Percentiles rank a stretch among this genome's conserved stretches.
phyloP scores from a whole-genome alignment of 2,329 filamentous ascomycete genomes.

The Phaeosphaeriaceae sp. region DNA sequence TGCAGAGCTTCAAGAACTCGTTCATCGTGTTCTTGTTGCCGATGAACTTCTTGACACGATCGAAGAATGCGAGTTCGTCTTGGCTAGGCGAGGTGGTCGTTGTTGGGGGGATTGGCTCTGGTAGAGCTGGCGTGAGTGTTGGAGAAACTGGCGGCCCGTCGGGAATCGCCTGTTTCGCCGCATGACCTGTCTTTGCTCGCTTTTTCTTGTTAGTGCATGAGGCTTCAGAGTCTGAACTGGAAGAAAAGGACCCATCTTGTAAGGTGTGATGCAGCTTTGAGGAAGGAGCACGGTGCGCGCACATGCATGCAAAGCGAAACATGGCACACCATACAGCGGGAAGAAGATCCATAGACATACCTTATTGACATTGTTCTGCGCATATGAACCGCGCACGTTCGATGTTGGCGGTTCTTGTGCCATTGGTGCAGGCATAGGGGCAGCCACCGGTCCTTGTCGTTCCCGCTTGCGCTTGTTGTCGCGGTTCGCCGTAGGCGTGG shows the following conservation, averaged over 20 bases:
- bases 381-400: slow-evolving; percentile 40
- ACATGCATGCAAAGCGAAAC: slow-evolving; percentile 21
- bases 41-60: slow-evolving; percentile 95
- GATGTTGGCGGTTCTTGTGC: slow-evolving; percentile 42
- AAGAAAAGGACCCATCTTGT: slow-evolving; percentile 1
- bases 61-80: slow-evolving; percentile 93
- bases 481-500: slow-evolving; percentile 81
- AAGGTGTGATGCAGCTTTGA: background rate
- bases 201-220: slow-evolving; percentile 49
- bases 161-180: slow-evolving; percentile 67
- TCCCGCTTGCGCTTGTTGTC: slow-evolving; percentile 86
- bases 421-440: slow-evolving; percentile 43
- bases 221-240: slow-evolving; percentile 18
- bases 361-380: slow-evolving; percentile 41
- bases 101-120: slow-evolving; percentile 83
- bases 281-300: slow-evolving; percentile 11
- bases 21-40: slow-evolving; percentile 91
- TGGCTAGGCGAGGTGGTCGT: slow-evolving; percentile 75
- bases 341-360: background rate
- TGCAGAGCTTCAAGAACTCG: slow-evolving; percentile 96
- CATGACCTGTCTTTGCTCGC: slow-evolving; percentile 74
- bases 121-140: slow-evolving; percentile 85
- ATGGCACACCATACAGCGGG: slow-evolving; percentile 22
- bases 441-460: slow-evolving; percentile 60
- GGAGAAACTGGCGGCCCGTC: slow-evolving; percentile 75